Evolutionary conservation across 768 basidiomycete genomes (phyloP), one percentile per base, ranked within the genome.

Genomic region (Boletellus emodensis): DNA sequence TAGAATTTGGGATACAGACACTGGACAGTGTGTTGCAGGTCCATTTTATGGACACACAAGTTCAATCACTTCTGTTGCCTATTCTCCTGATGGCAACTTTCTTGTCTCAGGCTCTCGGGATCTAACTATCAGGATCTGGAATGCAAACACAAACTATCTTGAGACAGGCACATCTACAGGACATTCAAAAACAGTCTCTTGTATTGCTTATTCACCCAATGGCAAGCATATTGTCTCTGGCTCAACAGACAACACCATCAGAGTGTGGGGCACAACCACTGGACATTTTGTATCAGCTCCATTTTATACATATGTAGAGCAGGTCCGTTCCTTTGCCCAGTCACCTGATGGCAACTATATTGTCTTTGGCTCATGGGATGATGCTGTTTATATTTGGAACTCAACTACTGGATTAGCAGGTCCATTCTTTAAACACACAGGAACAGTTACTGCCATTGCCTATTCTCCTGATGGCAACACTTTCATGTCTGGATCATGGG

Each of bases 261-360:
- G 15, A n/a, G 2, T 45, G 14, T 59, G 58, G 58, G 34, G 57
- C 47, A 32, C 43, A 24, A 49, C 6, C 0, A 45, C 55, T 47
- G 43, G 61, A 22, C 46, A 48, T 48, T 12, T 10, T 48, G n/a
- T 34, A 30, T 32, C 44, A 44, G 2, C 11, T 7, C 51, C 51
- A 36, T n/a, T 40, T 2, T 18, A 46, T 4, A 11, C 0, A 5
- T 40, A 48, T 6, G n/a, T 11, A 32, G 12, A 11, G 11, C 9
- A 26, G 6, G 9, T n/a, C 4, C 33, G 12, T 35, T 56, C 44
- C 24, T 35, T 56, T 13, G 41, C 24, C 1, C 51, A 52, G 40
- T 67, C 65, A 37, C 65, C 54, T 26, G 55, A 65, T 58, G 53
- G 51, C 2, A 54, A 11, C 22, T 44, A 49, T 7, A 49, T 71